Evolutionary conservation across 495 filamentous ascomycete species (phyloP).

Genomic region (Annulohypoxylon maeteangense): DNA sequence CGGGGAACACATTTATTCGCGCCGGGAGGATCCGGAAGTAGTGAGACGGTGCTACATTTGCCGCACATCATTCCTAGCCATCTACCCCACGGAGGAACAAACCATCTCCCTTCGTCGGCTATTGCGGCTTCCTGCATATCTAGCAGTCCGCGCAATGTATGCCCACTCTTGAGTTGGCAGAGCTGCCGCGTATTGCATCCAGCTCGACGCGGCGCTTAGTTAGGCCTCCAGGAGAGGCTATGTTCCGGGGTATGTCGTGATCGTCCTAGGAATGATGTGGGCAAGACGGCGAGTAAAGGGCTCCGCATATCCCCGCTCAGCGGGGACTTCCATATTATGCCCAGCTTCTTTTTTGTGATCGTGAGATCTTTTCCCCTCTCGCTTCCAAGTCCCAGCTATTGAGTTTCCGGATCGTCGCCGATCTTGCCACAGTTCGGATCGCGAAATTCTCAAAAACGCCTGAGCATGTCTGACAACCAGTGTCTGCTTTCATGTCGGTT

Average conservation of each 20-base stretch:
- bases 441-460: conserved; percentile 42
- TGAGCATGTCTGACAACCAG: conserved; percentile 58
- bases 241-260: conserved; percentile 18
- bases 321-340: conserved; percentile 42
- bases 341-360: conserved; percentile 45
- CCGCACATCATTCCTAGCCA: conserved; percentile 41
- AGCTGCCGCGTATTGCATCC: conserved; percentile 18
- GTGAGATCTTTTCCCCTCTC: conserved; percentile 48
- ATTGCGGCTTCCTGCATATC: conserved; percentile 20
- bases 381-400: conserved; percentile 42
- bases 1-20: conserved; percentile 32
- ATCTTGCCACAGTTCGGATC: conserved; percentile 47
- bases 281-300: conserved; percentile 46
- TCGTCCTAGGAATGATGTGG: conserved; percentile 31
- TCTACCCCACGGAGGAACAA: conserved; percentile 17
- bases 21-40: conserved; percentile 43
- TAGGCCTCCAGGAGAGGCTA: conserved; percentile 29
- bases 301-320: conserved; percentile 44
- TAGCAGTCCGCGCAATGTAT: background rate
- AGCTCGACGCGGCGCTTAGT: conserved; percentile 47
- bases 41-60: conserved; percentile 47
- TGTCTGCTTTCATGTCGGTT: conserved; percentile 50
- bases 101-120: conserved; percentile 37
- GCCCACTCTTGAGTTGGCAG: conserved; percentile 10
- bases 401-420: conserved; percentile 37